Percentiles rank a stretch among this genome's conserved stretches.
Conservation (phyloP, 2,329 filamentous ascomycete genomes). For the Pseudogymnoascus sp. region DNA sequence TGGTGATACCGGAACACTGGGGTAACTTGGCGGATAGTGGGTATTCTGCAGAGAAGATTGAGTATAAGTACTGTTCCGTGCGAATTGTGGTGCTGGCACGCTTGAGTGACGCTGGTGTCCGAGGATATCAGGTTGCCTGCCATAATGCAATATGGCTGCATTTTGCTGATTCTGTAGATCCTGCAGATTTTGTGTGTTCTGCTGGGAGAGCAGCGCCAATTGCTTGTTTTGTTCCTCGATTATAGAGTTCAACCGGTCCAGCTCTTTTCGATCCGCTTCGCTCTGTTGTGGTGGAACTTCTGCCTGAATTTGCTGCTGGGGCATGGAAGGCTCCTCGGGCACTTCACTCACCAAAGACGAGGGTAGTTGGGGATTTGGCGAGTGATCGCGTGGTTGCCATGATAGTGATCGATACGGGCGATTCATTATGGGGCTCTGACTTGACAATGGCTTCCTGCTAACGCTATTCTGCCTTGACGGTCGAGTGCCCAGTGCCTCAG, state of each 20-base stretch:
- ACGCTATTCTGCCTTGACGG: background rate
- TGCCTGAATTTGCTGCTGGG: background rate
- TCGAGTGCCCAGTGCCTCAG: background rate
- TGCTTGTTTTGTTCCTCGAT: background rate
- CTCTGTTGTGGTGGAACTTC: background rate
- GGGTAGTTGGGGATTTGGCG: background rate
- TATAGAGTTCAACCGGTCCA: background rate
- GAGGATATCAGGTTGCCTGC: background rate
- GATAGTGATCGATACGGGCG: background rate
- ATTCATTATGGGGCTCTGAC: background rate
- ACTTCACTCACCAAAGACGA: background rate
- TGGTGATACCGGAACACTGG: background rate
- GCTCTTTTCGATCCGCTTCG: background rate
- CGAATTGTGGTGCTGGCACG: background rate
- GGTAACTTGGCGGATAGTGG: background rate
- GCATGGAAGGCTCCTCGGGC: background rate
- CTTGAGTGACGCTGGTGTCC: background rate
- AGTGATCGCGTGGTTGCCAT: background rate
- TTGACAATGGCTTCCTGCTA: background rate
- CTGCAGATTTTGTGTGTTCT: background rate
- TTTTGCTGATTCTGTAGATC: background rate
- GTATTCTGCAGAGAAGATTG: conserved; percentile 1
- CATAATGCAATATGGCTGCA: background rate
- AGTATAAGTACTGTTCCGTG: background rate
- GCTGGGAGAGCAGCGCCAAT: background rate